Evolutionary conservation across 2,329 filamentous ascomycete genomes (phyloP).

Genomic region (Monilinia aucupariae): DNA sequence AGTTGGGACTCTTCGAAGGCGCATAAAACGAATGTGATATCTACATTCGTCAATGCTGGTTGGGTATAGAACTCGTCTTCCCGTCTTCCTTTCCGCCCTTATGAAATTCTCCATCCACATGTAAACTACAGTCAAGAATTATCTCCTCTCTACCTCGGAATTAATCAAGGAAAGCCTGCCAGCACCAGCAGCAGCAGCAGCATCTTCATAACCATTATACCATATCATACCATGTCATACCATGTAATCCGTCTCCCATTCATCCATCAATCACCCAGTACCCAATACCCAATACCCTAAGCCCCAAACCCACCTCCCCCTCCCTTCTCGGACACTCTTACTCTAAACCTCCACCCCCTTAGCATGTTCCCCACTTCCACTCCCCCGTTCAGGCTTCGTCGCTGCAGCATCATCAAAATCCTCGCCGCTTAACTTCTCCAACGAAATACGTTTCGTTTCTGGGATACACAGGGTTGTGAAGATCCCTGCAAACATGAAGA

Average conservation of each 20-base stretch:
- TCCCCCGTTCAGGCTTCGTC: neutral
- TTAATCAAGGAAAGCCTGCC: neutral
- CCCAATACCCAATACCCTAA: neutral
- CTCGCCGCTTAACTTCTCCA: slow-evolving; percentile 67
- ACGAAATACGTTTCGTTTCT: slow-evolving; percentile 68
- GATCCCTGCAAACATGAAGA: slow-evolving; percentile 73
- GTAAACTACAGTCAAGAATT: neutral
- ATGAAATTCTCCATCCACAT: neutral
- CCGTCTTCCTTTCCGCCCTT: neutral
- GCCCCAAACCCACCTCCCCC: neutral
- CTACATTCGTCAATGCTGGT: neutral
- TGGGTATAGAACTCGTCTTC: neutral
- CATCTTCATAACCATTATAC: neutral
- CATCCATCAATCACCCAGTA: neutral
- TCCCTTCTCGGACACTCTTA: neutral
- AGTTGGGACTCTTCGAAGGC: neutral
- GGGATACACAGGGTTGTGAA: slow-evolving; percentile 66
- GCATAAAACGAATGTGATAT: neutral
- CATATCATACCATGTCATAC: neutral
- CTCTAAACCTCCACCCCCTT: slow-evolving; percentile 3
- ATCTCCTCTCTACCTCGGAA: neutral
- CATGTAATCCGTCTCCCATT: neutral
- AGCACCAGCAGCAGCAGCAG: neutral
- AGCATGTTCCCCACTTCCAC: neutral
- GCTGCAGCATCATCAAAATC: neutral